Evolutionary conservation across 371 early-diverging fungal species (phyloP), one percentile per base, ranked within the genome.

Genomic region (Mortierella sp.): DNA sequence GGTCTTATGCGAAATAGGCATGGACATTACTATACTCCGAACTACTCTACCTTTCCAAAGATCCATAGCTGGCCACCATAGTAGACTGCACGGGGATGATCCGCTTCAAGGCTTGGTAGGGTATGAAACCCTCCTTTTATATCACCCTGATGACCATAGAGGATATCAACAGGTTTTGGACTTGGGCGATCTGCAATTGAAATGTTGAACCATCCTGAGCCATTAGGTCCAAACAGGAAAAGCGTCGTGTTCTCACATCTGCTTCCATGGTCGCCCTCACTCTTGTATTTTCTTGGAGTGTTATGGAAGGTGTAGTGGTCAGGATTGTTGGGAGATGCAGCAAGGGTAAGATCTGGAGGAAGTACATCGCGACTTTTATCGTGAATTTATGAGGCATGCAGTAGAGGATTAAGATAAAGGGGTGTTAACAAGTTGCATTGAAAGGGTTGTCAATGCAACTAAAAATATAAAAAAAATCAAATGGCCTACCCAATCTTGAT

Each of bases 171-270:
- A 0, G 77, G 77, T 7, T 53, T 49, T 15, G 23, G 15, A 45
- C 72, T 77, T 15, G 72, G 72, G 8, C 68, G 72, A 28, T 72
- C 72, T 10, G 77, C 72, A 28, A 77, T 72, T 3, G 67, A 62
- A 45, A 77, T 68, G 43, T 77, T 55, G 19, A 77, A 49, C 77
- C 77, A 77, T 2, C 77, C 72, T 19, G 77, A 77, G 43, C 72
- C 72, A 13, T 77, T 49, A 0, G 72, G 64, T 1, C 77, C 77
- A 49, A 77, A 45, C 26, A 77, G 67, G 55, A 77, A 77, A 31
- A 77, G 61, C 17, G 72, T 68, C n/a, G 72, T 77, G 45, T 72
- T 71, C 22, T 68, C 72, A 32, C 77, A 72, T 19, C 65, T 58
- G 37, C 77, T 77, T 17, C 67, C 72, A 31, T 72, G 77, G 31